Evolutionary conservation across 192 early-diverging fungal genomes (phyloP).

Genomic region (Podila horticola): DNA sequence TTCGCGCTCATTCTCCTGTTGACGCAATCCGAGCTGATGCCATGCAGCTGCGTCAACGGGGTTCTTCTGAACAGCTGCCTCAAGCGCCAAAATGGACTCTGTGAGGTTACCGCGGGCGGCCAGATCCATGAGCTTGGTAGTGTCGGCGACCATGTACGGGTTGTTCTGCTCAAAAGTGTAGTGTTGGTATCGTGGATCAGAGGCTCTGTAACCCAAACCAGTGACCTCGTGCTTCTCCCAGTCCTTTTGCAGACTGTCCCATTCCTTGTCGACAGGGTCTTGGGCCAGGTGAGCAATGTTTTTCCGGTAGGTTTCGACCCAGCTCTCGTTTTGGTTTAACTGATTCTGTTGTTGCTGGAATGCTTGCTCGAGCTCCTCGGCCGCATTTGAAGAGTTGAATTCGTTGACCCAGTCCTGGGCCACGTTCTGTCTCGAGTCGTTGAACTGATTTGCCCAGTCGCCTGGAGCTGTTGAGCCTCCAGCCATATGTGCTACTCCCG

Average conservation of each 20-base stretch:
- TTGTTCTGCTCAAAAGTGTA: constrained; percentile 86
- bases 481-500: constrained; percentile 54
- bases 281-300: constrained; percentile 74
- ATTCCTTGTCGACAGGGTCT: constrained; percentile 70
- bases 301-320: constrained; percentile 75
- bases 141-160: constrained; percentile 68
- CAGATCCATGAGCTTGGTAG: constrained; percentile 61
- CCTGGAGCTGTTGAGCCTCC: constrained; percentile 51
- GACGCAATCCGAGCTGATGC: constrained; percentile 86
- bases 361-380: constrained; percentile 52
- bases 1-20: constrained; percentile 99
- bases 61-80: constrained; percentile 86
- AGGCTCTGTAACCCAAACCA: constrained; percentile 60
- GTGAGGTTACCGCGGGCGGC: constrained; percentile 71
- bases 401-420: constrained; percentile 55
- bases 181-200: constrained; percentile 66
- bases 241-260: constrained; percentile 78
- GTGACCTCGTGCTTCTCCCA: constrained; percentile 64
- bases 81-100: constrained; percentile 91
- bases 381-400: constrained; percentile 56
- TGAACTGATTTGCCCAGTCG: constrained; percentile 58
- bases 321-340: constrained; percentile 66
- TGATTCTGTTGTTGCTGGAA: constrained; percentile 65
- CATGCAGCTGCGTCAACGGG: constrained; percentile 84
- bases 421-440: constrained; percentile 17